Conservation (phyloP, 768 basidiomycete genomes). For the Tulasnella sp. region DNA sequence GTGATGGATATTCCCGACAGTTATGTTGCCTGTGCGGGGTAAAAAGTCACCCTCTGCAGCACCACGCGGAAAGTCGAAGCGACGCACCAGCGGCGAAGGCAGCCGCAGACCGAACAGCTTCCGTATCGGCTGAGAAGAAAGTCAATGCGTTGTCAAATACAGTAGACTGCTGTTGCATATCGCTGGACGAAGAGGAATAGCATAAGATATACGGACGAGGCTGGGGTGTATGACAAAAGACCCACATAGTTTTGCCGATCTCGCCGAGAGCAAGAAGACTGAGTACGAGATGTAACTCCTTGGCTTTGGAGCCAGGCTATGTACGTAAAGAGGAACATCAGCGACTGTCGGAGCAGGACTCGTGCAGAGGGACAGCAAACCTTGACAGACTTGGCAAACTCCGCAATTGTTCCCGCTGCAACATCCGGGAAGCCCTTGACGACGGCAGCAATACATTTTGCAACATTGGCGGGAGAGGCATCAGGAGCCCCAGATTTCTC, state of each 20-base stretch:
- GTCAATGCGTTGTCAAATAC: conserved; percentile 68
- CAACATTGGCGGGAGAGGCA: conserved; percentile 55
- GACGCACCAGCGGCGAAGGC: conserved; percentile 82
- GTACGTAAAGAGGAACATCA: background rate
- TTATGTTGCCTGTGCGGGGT: conserved; percentile 66
- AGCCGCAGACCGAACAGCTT: conserved; percentile 83
- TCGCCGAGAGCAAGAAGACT: conserved; percentile 88
- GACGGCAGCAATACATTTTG: conserved; percentile 77
- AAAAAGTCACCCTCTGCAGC: background rate
- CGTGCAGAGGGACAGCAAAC: conserved; percentile 35
- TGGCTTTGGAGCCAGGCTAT: conserved; percentile 35
- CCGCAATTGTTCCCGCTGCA: conserved; percentile 75
- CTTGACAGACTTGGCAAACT: conserved; percentile 76
- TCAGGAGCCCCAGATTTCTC: conserved; percentile 58
- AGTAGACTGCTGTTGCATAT: conserved; percentile 75
- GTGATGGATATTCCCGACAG: conserved; percentile 81
- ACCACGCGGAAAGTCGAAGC: background rate
- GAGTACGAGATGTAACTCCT: conserved; percentile 61
- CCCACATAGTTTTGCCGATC: conserved; percentile 82
- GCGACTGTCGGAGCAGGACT: background rate
- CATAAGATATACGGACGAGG: background rate
- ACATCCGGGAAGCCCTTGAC: conserved; percentile 61
- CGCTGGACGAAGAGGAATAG: conserved; percentile 41
- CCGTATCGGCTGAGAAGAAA: conserved; percentile 67
- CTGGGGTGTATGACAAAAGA: conserved; percentile 12